Evolutionary conservation across 306 rosid species (phyloP).

Genomic region (Quercus engelmannii): DNA sequence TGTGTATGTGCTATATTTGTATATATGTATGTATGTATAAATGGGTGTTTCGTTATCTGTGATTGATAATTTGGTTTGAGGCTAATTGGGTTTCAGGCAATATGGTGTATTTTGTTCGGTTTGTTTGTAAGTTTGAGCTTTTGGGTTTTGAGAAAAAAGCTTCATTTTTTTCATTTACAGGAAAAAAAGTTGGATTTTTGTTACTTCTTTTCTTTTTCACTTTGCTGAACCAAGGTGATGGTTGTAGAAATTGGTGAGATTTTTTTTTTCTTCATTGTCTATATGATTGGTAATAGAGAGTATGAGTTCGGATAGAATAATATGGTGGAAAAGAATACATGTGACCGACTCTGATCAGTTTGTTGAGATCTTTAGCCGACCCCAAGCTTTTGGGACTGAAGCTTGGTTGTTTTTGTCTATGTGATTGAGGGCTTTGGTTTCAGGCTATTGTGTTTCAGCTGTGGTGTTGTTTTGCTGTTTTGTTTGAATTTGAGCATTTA

Average conservation of each 20-base stretch:
- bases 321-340: too few species aligned
- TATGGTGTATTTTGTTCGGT: neutral
- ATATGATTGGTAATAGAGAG: too few species aligned
- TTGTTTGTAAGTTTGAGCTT: neutral
- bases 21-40: too few species aligned
- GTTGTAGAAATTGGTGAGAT: neutral
- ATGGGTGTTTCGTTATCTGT: neutral
- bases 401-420: too few species aligned
- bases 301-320: too few species aligned
- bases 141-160: neutral
- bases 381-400: accelerated
- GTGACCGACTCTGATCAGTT: too few species aligned
- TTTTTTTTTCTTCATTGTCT: too few species aligned
- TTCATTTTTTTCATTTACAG: neutral
- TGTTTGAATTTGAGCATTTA: too few species aligned
- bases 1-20: neutral
- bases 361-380: too few species aligned
- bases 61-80: neutral
- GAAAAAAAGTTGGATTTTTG: neutral
- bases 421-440: too few species aligned
- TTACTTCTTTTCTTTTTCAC: neutral
- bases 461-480: too few species aligned
- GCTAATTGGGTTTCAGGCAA: neutral
- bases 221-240: neutral
- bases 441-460: too few species aligned